Percentiles rank a stretch among this genome's conserved stretches.
Conservation (phyloP, 352 stramenopile species). For the Phytophthora agathidicida region DNA sequence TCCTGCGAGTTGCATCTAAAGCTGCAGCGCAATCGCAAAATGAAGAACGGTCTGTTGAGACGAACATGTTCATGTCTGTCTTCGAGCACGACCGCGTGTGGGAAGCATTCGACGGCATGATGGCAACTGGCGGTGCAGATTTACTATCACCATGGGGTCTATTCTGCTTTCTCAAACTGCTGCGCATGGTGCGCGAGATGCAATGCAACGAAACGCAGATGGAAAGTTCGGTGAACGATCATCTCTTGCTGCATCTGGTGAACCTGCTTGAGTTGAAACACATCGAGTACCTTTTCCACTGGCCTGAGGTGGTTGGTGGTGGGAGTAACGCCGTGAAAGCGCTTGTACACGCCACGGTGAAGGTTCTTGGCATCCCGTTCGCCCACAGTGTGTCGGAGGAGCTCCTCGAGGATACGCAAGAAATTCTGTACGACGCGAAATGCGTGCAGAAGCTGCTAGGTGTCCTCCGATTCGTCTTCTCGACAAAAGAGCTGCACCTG, state of each 20-base stretch:
- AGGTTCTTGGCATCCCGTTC: conserved; percentile 84
- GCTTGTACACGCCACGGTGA: conserved; percentile 84
- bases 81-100: conserved; percentile 58
- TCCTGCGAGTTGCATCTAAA: conserved; percentile 69
- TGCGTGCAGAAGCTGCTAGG: conserved; percentile 71
- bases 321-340: conserved; percentile 83
- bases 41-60: conserved; percentile 24
- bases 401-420: conserved; percentile 66
- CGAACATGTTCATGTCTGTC: conserved; percentile 45
- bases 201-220: conserved; percentile 47
- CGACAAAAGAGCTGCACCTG: conserved; percentile 54
- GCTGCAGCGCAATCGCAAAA: conserved; percentile 33
- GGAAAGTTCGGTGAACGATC: conserved; percentile 58
- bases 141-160: conserved; percentile 84
- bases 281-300: conserved; percentile 71
- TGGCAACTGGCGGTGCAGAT: conserved; percentile 56
- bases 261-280: conserved; percentile 61
- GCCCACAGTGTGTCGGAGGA: conserved; percentile 71
- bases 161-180: conserved; percentile 85
- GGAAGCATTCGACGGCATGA: conserved; percentile 54
- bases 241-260: conserved; percentile 64
- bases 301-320: conserved; percentile 80
- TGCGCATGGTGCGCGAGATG: conserved; percentile 77
- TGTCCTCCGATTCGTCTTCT: conserved; percentile 70
- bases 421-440: conserved; percentile 71